Percentiles rank a stretch among this genome's conserved stretches.
Conservation (phyloP, 2,329 filamentous ascomycete species). For the Periconia digitata region DNA sequence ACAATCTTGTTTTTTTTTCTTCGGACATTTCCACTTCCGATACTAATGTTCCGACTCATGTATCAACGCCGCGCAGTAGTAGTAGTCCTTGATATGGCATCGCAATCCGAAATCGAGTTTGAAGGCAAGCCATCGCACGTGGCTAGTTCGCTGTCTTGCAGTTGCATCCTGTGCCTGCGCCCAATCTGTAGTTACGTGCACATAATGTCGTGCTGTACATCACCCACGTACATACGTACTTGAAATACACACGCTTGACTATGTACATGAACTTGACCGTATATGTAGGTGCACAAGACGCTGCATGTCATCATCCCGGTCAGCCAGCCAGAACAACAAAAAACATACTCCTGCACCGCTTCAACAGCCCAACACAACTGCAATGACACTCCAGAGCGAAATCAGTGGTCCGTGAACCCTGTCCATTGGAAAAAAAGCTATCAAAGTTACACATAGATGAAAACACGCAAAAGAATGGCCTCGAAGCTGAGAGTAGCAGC, state of each 20-base stretch:
- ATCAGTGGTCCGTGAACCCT: background rate
- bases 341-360: background rate
- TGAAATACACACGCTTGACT: background rate
- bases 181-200: too few relatives aligned
- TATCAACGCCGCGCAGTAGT: background rate
- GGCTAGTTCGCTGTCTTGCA: too few relatives aligned
- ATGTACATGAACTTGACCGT: background rate
- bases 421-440: conserved; percentile 5
- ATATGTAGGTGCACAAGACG: background rate
- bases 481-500: conserved; percentile 1
- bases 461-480: background rate
- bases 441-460: conserved; percentile 1
- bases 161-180: background rate
- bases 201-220: background rate
- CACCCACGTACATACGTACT: background rate
- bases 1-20: background rate
- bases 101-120: background rate
- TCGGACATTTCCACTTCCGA: background rate
- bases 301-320: background rate
- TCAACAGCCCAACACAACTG: background rate
- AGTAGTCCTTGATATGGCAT: background rate
- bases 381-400: background rate
- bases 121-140: background rate
- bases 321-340: background rate
- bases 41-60: background rate